Evolutionary conservation across 768 basidiomycete species (phyloP).

Genomic region (Lactifluus volemus): DNA sequence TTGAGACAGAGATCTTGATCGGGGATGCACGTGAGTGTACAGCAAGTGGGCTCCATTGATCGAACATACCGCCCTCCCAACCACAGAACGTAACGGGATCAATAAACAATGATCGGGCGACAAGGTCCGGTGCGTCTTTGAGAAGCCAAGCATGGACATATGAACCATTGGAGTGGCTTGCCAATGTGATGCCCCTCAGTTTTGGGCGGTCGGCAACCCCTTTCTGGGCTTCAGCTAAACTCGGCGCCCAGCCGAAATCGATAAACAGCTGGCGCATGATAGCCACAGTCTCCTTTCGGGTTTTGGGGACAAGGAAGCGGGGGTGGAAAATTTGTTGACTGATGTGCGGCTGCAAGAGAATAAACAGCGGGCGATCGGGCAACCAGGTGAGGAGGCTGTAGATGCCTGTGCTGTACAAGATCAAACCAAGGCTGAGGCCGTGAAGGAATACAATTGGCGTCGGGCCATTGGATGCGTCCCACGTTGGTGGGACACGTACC

Average conservation of each 20-base stretch:
- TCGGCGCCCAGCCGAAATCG: constrained; percentile 55
- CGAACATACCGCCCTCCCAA: constrained; percentile 79
- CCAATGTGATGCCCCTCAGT: constrained; percentile 56
- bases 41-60: neutral
- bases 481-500: constrained; percentile 56
- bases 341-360: constrained; percentile 78
- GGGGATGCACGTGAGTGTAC: neutral
- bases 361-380: constrained; percentile 62
- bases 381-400: constrained; percentile 46
- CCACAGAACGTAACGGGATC: constrained; percentile 88
- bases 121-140: constrained; percentile 62
- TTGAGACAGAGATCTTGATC: constrained; percentile 77
- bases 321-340: constrained; percentile 80
- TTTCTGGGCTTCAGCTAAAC: constrained; percentile 21
- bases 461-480: constrained; percentile 48
- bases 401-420: constrained; percentile 61
- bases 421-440: constrained; percentile 77
- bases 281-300: constrained; percentile 48
- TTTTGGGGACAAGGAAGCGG: constrained; percentile 60
- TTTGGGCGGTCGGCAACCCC: constrained; percentile 19
- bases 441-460: constrained; percentile 80
- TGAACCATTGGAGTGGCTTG: constrained; percentile 88
- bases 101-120: constrained; percentile 75
- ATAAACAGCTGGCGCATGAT: constrained; percentile 48
- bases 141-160: constrained; percentile 87